A percentile compares a stretch with the other conserved stretches of the same genome.
These are phyloP conservation scores for Pseudogymnoascus sp. DNA, from an alignment of 2,329 filamentous ascomycete genomes.

Conservation along the genomic window DNA sequence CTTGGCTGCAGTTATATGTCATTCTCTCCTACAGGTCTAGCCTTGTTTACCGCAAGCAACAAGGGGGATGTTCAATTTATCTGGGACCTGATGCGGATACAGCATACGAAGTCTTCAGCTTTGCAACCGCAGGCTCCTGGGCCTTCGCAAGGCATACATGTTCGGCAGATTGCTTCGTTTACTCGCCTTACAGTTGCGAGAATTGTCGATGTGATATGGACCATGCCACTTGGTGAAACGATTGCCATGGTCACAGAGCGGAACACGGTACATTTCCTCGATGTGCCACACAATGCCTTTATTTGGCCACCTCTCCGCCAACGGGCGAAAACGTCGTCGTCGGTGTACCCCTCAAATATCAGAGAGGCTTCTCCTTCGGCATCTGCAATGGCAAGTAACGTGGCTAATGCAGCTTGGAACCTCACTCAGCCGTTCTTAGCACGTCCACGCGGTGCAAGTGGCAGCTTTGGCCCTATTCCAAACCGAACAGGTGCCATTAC, in stretches of 20 bases:
- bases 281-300: slow-evolving; percentile 75
- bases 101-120: slow-evolving; percentile 55
- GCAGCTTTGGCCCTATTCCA: slow-evolving; percentile 1
- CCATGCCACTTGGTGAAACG: slow-evolving; percentile 70
- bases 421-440: slow-evolving; percentile 28
- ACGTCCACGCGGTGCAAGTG: slow-evolving; percentile 28
- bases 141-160: slow-evolving; percentile 43
- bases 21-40: slow-evolving; percentile 66
- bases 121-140: slow-evolving; percentile 40
- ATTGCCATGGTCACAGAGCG: slow-evolving; percentile 87
- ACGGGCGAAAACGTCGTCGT: slow-evolving; percentile 27
- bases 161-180: slow-evolving; percentile 82
- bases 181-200: slow-evolving; percentile 86
- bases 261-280: slow-evolving; percentile 89
- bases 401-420: slow-evolving; percentile 29
- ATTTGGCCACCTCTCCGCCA: slow-evolving; percentile 74
- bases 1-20: slow-evolving; percentile 77
- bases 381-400: slow-evolving; percentile 28
- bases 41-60: slow-evolving; percentile 70
- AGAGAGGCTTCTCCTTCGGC: slow-evolving; percentile 41
- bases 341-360: not conserved
- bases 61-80: slow-evolving; percentile 80
- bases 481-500: slow-evolving; percentile 25
- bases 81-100: slow-evolving; percentile 68
- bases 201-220: slow-evolving; percentile 87